Conservation (phyloP, 257 asterid genomes). For the Solanum virginianum region DNA sequence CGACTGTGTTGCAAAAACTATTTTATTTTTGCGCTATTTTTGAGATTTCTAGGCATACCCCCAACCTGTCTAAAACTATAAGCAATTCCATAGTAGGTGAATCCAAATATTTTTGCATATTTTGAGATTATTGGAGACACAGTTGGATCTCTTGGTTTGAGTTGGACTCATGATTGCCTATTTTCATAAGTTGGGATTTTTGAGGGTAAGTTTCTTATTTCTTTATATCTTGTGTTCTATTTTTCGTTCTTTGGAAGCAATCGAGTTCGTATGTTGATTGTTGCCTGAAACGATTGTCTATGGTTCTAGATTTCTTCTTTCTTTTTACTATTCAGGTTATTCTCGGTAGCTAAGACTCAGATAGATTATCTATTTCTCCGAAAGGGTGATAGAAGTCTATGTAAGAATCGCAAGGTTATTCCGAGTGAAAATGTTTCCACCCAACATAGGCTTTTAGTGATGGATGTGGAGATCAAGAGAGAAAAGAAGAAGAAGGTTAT, state of each 20-base stretch:
- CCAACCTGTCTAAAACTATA: not conserved
- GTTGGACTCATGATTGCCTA: not conserved
- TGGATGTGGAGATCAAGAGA: no score
- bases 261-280: not conserved
- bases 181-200: not conserved
- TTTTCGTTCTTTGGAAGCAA: not conserved
- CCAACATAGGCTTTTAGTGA: no score
- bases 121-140: not conserved
- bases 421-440: no score
- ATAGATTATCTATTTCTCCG: no score
- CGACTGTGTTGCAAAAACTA: no score
- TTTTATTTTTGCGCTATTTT: not conserved
- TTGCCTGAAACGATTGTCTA: not conserved
- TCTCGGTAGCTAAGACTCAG: no score
- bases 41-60: not conserved
- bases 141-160: not conserved
- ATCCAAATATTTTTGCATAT: not conserved
- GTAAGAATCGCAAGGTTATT: no score
- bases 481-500: no score
- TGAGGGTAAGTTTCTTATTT: not conserved
- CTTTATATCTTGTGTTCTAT: not conserved
- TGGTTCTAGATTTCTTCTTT: not conserved
- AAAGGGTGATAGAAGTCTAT: no score
- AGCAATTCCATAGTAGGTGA: not conserved
- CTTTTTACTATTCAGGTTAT: not conserved